Percentiles rank a stretch among this genome's conserved stretches.
phyloP scores from a whole-genome alignment of 1,284 basidiomycete species.

The Tremellales sp. region DNA sequence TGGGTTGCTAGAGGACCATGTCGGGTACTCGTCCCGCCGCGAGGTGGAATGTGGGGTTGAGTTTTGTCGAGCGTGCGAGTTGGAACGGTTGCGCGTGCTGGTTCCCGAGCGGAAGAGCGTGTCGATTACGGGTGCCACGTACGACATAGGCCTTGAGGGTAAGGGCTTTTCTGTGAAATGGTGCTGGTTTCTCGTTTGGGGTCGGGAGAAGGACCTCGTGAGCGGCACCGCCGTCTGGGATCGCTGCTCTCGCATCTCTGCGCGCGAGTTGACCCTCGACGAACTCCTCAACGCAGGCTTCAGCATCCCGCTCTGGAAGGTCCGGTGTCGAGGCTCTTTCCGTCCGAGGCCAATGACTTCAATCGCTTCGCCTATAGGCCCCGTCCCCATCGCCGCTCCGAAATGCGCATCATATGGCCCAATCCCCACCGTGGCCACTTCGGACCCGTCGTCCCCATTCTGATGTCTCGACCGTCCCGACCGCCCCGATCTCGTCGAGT shows the following conservation, averaged over 20 bases:
- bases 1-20: not conserved
- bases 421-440: slow-evolving; percentile 9
- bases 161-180: slow-evolving; percentile 22
- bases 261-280: slow-evolving; percentile 7
- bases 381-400: slow-evolving; percentile 22
- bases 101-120: not conserved
- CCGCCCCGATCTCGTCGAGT: slow-evolving; percentile 9
- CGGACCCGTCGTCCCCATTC: slow-evolving; percentile 1
- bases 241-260: not conserved
- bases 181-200: not conserved
- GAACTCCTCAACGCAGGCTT: slow-evolving; percentile 29
- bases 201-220: not conserved
- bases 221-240: not conserved
- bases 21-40: not conserved
- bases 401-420: slow-evolving; percentile 24
- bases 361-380: slow-evolving; percentile 33
- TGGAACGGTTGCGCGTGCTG: no score
- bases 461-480: slow-evolving; percentile 11
- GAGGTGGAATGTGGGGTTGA: not conserved
- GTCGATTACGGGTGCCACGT: slow-evolving; percentile 12
- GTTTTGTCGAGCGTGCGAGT: not conserved
- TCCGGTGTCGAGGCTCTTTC: slow-evolving; percentile 34
- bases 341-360: slow-evolving; percentile 36
- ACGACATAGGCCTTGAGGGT: slow-evolving; percentile 23
- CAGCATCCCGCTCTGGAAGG: slow-evolving; percentile 27